Evolutionary conservation across 106 monocot species (phyloP).

Genomic region (Ottelia alismoides): DNA sequence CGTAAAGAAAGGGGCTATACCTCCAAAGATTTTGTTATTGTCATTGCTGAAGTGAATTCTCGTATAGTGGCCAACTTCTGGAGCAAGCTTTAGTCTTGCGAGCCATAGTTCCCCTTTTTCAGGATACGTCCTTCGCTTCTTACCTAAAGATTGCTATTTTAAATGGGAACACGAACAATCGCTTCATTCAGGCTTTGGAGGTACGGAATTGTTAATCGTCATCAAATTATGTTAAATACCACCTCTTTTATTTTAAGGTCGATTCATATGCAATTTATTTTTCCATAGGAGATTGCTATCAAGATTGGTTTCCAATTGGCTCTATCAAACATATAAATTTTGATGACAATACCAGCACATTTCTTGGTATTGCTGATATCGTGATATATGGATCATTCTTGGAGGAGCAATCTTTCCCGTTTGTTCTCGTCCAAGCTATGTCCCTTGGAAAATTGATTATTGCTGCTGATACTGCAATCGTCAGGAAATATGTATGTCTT

Average conservation of each 20-base stretch:
- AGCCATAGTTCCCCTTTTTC: conserved; percentile 45
- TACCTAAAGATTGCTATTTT: conserved; percentile 54
- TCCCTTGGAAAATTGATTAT: conserved; percentile 66
- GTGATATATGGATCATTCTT: conserved; percentile 94
- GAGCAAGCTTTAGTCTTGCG: conserved; percentile 79
- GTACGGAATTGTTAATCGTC: too few relatives aligned
- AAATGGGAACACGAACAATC: conserved; percentile 27
- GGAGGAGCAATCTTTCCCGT: conserved; percentile 84
- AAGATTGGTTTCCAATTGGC: conserved; percentile 41
- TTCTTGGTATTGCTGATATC: conserved; percentile 56
- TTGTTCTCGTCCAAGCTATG: conserved; percentile 72
- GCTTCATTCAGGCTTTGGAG: conserved; percentile 51
- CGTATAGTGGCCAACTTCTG: conserved; percentile 67
- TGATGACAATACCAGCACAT: conserved; percentile 25
- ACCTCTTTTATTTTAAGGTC: too few relatives aligned
- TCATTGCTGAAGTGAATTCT: conserved; percentile 70
- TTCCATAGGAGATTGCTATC: too few relatives aligned
- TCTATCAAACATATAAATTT: conserved; percentile 27
- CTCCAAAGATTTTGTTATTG: conserved; percentile 68
- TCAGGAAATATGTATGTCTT: conserved; percentile 86
- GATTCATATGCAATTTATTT: too few relatives aligned
- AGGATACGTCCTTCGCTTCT: conserved; percentile 33
- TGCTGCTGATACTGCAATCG: conserved; percentile 75
- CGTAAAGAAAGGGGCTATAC: conserved; percentile 33
- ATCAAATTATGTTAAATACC: too few relatives aligned